Evolutionary conservation across 2,329 filamentous ascomycete genomes (phyloP).

Genomic region (Ophiostoma ulmi): DNA sequence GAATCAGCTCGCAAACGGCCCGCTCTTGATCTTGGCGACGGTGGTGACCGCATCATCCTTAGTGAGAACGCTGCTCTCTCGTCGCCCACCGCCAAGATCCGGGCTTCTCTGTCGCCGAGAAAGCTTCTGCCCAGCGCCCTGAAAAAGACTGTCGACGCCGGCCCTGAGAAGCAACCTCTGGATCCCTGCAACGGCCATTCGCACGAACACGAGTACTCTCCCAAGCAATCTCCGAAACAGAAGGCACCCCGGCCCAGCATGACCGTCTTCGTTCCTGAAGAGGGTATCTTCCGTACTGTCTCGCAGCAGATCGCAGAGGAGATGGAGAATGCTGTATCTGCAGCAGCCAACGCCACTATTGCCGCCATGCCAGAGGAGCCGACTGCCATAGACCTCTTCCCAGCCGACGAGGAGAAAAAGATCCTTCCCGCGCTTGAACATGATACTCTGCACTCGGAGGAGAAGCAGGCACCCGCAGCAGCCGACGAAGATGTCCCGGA

Average conservation of each 20-base stretch:
- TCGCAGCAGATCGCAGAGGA: slow-evolving; percentile 50
- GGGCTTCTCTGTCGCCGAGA: slow-evolving; percentile 29
- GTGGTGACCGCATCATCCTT: slow-evolving; percentile 42
- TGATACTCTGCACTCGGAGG: neutral
- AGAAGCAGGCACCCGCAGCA: neutral
- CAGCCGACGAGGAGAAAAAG: slow-evolving; percentile 23
- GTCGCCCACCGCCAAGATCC: slow-evolving; percentile 27
- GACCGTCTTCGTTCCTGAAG: slow-evolving; percentile 55
- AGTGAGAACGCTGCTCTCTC: slow-evolving; percentile 33
- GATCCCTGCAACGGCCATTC: neutral
- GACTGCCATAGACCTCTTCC: neutral
- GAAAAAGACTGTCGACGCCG: slow-evolving; percentile 23
- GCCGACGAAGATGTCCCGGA: slow-evolving; percentile 27
- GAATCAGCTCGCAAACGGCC: slow-evolving; percentile 36
- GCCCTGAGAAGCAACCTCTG: neutral
- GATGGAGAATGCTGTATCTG: slow-evolving; percentile 34
- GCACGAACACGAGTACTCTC: slow-evolving; percentile 3
- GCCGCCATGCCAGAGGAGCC: slow-evolving; percentile 27
- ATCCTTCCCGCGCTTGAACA: neutral
- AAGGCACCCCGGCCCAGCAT: slow-evolving; percentile 37
- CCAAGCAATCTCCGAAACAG: slow-evolving; percentile 14
- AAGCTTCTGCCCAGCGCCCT: slow-evolving; percentile 35
- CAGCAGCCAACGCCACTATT: slow-evolving; percentile 31
- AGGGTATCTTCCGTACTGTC: slow-evolving; percentile 59
- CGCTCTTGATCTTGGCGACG: slow-evolving; percentile 38